Percentiles rank a stretch among this genome's conserved stretches.
Evolutionary conservation across 148 eudicot genomes (phyloP).

Genomic region (Arbutus unedo): DNA sequence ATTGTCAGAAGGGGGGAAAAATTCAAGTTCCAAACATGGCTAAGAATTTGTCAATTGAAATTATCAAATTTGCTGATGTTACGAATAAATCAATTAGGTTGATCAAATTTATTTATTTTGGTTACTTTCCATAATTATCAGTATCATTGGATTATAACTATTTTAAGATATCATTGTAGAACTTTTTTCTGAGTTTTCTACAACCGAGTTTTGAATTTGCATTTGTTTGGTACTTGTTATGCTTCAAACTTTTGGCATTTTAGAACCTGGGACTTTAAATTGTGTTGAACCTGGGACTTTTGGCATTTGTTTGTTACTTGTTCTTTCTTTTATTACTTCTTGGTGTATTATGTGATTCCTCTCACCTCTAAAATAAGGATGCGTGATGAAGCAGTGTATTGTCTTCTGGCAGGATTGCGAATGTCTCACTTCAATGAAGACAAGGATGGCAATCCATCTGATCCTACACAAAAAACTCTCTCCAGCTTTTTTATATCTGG

Average conservation of each 20-base stretch:
- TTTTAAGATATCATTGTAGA: background rate
- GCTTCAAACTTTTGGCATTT: background rate
- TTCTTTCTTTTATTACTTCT: background rate
- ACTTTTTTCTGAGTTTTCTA: background rate
- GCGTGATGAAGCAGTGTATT: background rate
- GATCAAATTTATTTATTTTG: background rate
- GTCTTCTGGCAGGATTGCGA: slow-evolving; percentile 63
- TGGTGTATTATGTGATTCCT: background rate
- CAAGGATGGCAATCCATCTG: slow-evolving; percentile 42
- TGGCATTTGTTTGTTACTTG: no score
- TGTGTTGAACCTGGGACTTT: background rate
- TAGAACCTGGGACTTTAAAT: background rate
- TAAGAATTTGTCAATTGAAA: background rate
- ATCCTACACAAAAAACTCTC: slow-evolving; percentile 86
- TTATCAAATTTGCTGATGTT: background rate
- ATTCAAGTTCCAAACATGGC: background rate
- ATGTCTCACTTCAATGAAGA: slow-evolving; percentile 84
- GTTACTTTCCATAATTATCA: background rate
- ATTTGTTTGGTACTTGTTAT: no score
- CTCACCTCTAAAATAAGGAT: background rate
- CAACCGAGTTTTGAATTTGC: background rate
- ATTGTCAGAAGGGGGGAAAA: background rate
- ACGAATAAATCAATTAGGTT: background rate
- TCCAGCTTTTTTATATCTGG: slow-evolving; percentile 52
- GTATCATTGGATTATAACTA: background rate